These are phyloP conservation scores for Solanum gandarillasii DNA, from an alignment of 257 asterid species.

Conservation along the genomic window DNA sequence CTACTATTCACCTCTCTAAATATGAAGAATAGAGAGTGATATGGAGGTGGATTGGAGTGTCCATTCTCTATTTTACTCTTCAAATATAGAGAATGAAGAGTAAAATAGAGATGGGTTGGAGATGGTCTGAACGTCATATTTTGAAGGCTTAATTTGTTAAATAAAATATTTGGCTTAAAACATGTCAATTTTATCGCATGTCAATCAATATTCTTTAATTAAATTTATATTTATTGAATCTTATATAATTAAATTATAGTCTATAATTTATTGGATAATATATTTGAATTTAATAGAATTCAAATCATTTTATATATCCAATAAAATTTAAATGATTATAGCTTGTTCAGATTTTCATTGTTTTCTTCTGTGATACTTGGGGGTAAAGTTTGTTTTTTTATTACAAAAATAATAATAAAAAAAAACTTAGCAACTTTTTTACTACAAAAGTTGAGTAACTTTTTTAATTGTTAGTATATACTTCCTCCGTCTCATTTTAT, in stretches of 20 bases:
- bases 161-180: not conserved
- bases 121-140: not conserved
- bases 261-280: not conserved
- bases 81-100: no score
- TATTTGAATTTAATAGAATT: not conserved
- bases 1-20: no score
- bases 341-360: no score
- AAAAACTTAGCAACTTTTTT: not conserved
- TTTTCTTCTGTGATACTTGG: not conserved
- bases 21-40: no score
- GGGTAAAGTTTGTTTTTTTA: no score
- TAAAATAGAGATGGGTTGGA: no score
- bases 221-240: not conserved
- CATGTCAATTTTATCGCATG: not conserved
- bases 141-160: not conserved
- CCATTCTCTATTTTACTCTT: no score
- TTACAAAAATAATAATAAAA: no score
- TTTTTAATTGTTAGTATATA: no score
- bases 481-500: not conserved
- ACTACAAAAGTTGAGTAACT: not conserved
- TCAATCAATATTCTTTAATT: not conserved
- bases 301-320: no score
- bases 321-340: no score
- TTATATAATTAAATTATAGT: not conserved
- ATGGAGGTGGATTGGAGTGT: no score